phyloP scores from a whole-genome alignment of 2,329 filamentous ascomycete species.

The Akanthomyces lecanii region DNA sequence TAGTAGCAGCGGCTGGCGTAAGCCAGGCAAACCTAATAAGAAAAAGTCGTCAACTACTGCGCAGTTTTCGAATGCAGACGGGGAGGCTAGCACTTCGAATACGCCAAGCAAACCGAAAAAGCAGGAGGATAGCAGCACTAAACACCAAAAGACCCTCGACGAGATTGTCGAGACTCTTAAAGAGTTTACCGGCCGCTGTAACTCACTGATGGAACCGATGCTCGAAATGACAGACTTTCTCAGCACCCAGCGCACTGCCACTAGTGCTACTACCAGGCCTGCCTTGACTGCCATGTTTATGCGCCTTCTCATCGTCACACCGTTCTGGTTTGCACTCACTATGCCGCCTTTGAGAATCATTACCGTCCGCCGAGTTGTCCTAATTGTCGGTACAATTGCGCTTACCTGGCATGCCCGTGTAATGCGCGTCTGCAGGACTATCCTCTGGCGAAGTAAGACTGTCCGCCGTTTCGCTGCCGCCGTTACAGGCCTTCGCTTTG shows the following conservation, averaged over 20 bases:
- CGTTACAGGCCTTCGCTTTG: conserved; percentile 77
- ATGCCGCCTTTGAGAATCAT: conserved; percentile 80
- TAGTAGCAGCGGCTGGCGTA: conserved; percentile 73
- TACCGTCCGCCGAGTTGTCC: conserved; percentile 76
- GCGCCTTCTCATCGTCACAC: conserved; percentile 80
- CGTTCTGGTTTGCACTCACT: conserved; percentile 80
- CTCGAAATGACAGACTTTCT: conserved; percentile 88
- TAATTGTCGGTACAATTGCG: conserved; percentile 81
- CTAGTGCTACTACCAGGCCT: conserved; percentile 83
- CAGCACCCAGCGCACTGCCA: conserved; percentile 84
- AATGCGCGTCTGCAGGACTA: conserved; percentile 75
- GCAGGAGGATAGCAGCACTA: conserved; percentile 60
- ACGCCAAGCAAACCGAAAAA: conserved; percentile 25
- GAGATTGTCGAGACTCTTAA: conserved; percentile 94
- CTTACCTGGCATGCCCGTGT: conserved; percentile 91
- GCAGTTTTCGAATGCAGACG: conserved; percentile 24
- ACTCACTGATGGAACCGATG: conserved; percentile 85
- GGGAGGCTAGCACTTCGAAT: conserved; percentile 23
- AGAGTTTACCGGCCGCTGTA: conserved; percentile 85
- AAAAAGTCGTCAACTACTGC: conserved; percentile 19
- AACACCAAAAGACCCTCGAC: conserved; percentile 89
- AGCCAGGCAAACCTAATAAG: conserved; percentile 39
- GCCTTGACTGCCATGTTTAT: conserved; percentile 87
- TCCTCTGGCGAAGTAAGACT: conserved; percentile 82
- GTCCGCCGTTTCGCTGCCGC: conserved; percentile 66